Evolutionary conservation across 164 flowering plant species (phyloP).

Genomic region (Hamamelis virginiana): DNA sequence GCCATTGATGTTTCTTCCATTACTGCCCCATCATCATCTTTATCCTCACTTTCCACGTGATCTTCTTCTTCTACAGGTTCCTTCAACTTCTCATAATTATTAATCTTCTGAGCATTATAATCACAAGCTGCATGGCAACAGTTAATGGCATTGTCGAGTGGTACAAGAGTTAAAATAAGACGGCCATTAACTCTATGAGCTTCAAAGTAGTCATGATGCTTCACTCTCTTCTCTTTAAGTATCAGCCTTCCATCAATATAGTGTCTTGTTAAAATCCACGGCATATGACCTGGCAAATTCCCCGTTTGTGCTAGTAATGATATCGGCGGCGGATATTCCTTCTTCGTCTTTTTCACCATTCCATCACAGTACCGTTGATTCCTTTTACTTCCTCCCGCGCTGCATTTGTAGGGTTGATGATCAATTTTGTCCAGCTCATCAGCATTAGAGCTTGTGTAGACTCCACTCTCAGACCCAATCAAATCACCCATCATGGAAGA

Average conservation of each 20-base stretch:
- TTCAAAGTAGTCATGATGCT: constrained; percentile 10
- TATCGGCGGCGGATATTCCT: constrained; percentile 51
- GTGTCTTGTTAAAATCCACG: constrained; percentile 30
- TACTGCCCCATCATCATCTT: background rate
- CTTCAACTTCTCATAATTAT: too few relatives aligned
- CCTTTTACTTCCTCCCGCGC: background rate
- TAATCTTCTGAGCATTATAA: background rate
- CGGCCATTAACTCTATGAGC: constrained; percentile 4
- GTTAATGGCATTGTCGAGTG: background rate
- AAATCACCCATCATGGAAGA: constrained; percentile 13
- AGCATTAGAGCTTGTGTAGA: constrained; percentile 5
- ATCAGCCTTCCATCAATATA: constrained; percentile 7
- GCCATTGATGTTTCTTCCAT: background rate
- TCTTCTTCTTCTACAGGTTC: background rate
- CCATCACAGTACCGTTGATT: background rate
- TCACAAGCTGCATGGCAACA: background rate
- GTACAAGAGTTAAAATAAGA: constrained; percentile 3
- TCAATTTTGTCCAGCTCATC: background rate
- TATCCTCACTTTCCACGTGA: background rate
- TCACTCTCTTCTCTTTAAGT: constrained; percentile 3
- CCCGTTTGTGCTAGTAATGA: constrained; percentile 30
- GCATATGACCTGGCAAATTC: constrained; percentile 32
- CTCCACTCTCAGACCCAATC: constrained; percentile 27
- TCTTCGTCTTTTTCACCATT: constrained; percentile 1
- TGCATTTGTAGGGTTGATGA: background rate